Base-by-base conservation (phyloP, 495 filamentous ascomycete species). In the Penicillium coprophilum region DNA sequence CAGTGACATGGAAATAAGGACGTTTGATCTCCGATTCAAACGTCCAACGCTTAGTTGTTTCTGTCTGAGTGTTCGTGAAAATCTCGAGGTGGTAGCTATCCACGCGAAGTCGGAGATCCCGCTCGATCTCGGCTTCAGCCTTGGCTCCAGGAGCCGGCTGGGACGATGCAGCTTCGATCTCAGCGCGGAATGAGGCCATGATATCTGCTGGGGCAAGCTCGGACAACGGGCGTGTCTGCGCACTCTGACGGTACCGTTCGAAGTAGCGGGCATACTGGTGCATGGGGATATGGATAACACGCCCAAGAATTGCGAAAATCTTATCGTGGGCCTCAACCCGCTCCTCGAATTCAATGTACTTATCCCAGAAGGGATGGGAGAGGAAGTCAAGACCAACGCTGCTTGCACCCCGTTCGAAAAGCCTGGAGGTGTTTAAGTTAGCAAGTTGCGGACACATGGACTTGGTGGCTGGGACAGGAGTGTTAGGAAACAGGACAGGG, bases 361-460 rank as follows among this genome's bases (percentile, higher is more conserved):
- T 97, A 65, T 97, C 95, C 94, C 94, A 99, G 78, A 99, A 97
- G 0, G 91, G 91, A 66, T 97, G 91, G 4, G 91, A 85, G 9
- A 95, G 80, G 69, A 96, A 99, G 72, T 99, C 94, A 30, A 97
- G 80, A 15, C 95, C 94, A 19, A 96, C 91, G 62, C 82, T 84
- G 40, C 78, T 82, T 15, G 91, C 92, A 49, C 86, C 94, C 64
- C 95, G 87, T 71, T 97, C 95, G 65, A 96, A 99, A 6, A 99
- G 82, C 51, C 95, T 98, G 70, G 43, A 27, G 13, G 50, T 44
- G 11, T 34, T 32, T 9, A 54, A 19, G 69, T 82, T 52, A 82
- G 78, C 60, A 67, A 41, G 40, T 21, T 20, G 30, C 9, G 43
- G 34, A 49, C 24, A 55, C 55, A 48, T 44, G 41, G 57, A 56